phyloP scores from a whole-genome alignment of 1,139 yeast species.

The Taiozyma onychis region DNA sequence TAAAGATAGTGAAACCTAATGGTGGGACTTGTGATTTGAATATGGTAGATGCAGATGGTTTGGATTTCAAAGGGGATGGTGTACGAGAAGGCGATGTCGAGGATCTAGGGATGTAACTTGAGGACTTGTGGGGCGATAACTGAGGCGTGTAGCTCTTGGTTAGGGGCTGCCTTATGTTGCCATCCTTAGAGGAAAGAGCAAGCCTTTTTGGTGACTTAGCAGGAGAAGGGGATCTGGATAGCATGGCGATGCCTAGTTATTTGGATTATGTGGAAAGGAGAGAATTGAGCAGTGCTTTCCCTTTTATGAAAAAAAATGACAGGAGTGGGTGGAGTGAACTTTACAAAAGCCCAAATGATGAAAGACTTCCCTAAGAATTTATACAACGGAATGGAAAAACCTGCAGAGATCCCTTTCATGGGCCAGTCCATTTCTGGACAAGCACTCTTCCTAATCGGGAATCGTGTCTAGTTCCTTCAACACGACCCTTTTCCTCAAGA shows the following conservation, averaged over 20 bases:
- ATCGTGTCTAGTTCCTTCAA: not conserved
- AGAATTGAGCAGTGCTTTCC: not conserved
- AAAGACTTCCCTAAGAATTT: not conserved
- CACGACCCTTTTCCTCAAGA: not conserved
- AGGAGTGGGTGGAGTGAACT: not conserved
- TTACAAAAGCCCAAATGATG: not conserved
- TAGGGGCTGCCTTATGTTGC: slow-evolving; percentile 15
- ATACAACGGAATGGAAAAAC: slow-evolving; percentile 1
- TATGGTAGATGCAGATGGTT: not conserved
- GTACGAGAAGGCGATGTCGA: slow-evolving; percentile 4
- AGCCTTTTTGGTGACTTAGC: slow-evolving; percentile 18
- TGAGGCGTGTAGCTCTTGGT: slow-evolving; percentile 9
- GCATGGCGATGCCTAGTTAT: not conserved
- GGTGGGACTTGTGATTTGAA: slow-evolving; percentile 4
- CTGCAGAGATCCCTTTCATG: not conserved
- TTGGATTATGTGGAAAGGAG: not conserved
- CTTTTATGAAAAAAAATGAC: not conserved
- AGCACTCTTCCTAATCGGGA: not conserved
- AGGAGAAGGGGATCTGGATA: slow-evolving; percentile 19
- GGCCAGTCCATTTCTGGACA: not conserved
- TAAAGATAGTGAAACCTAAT: slow-evolving; percentile 19
- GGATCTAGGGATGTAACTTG: not conserved
- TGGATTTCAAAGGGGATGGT: slow-evolving; percentile 8
- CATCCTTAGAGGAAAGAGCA: slow-evolving; percentile 20
- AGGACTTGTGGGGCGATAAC: slow-evolving; percentile 9